Base-by-base conservation (phyloP, 2,329 filamentous ascomycete genomes). In the Arthrobotrys sinensis region DNA sequence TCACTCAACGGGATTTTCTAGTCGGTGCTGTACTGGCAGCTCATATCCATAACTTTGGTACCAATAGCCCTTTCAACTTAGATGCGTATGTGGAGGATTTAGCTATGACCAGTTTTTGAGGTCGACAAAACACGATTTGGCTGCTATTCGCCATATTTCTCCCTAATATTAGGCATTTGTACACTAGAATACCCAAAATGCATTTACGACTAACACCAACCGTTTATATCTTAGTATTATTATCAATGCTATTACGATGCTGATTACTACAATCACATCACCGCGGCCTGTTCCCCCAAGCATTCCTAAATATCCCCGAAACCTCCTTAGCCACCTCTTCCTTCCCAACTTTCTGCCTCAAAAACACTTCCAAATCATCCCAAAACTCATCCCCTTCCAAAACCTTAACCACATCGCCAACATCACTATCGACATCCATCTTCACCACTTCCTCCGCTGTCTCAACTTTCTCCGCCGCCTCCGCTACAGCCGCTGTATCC, bases 311-410 rank as follows among this genome's bases (percentile, higher is more conserved):
- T 82, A 95, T 84, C 81, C 90, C 88, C 80, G 89, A 89, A 0
- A 91, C 92, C 82, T 87, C 84, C 71, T 85, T 85, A 82, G 90
- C 71, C 5, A 89, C 87, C 1, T 83, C 83, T 64, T 87, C 90
- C 83, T 96, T 92, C 84, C 91, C 90, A 81, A 97, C 85, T 83
- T 93, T 89, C 86, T 94, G 92, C 82, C 90, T 85, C 83, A 99
- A 83, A 84, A 95, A 98, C 0, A 89, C 92, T 83, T 90, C 90
- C 80, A 99, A 84, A 85, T 98, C 96, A 7, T 85, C 85, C 96
- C 96, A 99, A 83, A 99, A 99, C 69, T 88, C 90, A 5, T 91
- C 89, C 11, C 89, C 91, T 82, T 89, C 86, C 80, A 97, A 83
- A 19, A 91, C 88, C 32, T 70, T 79, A 24, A 76, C 79, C 65